Conservation (phyloP, 2,329 filamentous ascomycete genomes). For the Metarhizium anisopliae region DNA sequence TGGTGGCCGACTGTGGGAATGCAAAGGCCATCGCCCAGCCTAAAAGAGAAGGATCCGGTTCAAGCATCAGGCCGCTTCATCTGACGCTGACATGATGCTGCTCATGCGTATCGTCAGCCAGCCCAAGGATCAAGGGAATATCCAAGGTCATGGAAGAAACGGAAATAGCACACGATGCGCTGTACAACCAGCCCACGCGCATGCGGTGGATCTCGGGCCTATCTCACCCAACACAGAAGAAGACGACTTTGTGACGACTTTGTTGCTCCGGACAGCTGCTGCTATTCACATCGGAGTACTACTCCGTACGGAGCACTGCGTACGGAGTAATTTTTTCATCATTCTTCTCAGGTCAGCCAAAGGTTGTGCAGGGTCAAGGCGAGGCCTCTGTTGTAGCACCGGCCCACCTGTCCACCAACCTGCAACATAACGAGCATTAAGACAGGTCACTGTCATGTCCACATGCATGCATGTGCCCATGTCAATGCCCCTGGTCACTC, state of each 20-base stretch:
- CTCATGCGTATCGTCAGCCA: background rate
- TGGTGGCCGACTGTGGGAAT: no score
- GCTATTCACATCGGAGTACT: background rate
- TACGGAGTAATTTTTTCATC: no score
- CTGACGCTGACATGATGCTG: background rate
- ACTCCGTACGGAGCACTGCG: no score
- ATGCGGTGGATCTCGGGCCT: background rate
- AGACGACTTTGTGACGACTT: background rate
- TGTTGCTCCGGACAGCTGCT: background rate
- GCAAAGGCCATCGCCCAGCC: background rate
- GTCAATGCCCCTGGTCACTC: no score
- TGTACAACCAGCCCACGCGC: background rate
- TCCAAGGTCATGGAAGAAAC: background rate
- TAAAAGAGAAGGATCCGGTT: background rate
- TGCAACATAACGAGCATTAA: no score
- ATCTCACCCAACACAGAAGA: background rate
- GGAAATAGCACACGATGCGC: background rate
- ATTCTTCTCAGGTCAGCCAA: no score
- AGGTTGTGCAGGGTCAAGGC: no score
- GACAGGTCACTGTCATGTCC: no score
- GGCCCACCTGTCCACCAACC: no score
- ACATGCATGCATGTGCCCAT: no score
- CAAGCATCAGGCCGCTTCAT: background rate
- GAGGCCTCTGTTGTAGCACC: no score
- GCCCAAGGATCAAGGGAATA: background rate